Percentiles rank a stretch among this genome's conserved stretches.
Evolutionary conservation across 2,329 filamentous ascomycete species (phyloP).

Genomic region (Talaromyces sp.): DNA sequence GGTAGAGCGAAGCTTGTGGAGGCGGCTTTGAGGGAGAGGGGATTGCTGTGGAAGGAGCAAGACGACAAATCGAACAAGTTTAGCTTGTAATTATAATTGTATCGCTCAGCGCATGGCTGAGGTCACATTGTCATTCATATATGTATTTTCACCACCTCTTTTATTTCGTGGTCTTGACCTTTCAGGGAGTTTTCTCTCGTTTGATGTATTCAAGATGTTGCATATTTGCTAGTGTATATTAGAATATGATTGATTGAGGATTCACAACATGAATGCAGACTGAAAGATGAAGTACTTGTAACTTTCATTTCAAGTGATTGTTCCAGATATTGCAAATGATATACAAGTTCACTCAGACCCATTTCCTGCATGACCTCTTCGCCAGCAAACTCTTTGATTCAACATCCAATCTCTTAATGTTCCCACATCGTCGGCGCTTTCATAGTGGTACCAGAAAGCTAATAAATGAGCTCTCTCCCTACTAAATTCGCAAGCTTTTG

Average conservation of each 20-base stretch:
- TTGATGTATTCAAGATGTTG: slow-evolving; percentile 4
- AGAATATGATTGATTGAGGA: slow-evolving; percentile 17
- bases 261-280: no score
- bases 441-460: no score
- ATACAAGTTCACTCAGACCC: no score
- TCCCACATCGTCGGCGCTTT: no score
- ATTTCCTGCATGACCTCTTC: no score
- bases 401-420: no score
- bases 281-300: no score
- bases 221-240: slow-evolving; percentile 26
- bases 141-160: background rate
- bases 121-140: background rate
- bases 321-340: no score
- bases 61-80: slow-evolving; percentile 25
- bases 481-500: no score
- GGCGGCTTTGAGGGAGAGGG: slow-evolving; percentile 62
- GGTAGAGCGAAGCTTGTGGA: slow-evolving; percentile 80
- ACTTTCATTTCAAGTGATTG: no score
- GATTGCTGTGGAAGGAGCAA: slow-evolving; percentile 38
- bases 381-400: no score
- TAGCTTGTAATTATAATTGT: slow-evolving; percentile 36
- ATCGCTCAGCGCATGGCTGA: background rate
- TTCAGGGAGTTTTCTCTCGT: background rate
- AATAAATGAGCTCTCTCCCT: no score
- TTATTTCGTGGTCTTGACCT: background rate